Percentiles rank a stretch among this genome's conserved stretches.
These are phyloP conservation scores for Mentha longifolia DNA, from an alignment of 257 asterid species.

Conservation along the genomic window DNA sequence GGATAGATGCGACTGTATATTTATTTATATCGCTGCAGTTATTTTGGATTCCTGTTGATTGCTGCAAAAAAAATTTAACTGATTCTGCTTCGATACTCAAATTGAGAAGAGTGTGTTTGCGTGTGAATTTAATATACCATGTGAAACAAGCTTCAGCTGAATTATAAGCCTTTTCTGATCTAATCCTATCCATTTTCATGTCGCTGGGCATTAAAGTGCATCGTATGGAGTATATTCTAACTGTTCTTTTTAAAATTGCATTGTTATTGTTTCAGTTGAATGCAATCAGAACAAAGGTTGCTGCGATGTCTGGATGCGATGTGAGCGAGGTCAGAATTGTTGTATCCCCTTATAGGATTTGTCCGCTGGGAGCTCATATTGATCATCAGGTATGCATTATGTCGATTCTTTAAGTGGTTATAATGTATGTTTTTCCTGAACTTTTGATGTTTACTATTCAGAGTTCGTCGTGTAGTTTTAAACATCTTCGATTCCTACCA, in stretches of 20 bases:
- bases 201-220: background rate
- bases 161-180: conserved; percentile 8
- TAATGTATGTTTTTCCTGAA: conserved; percentile 8
- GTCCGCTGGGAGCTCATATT: conserved; percentile 97
- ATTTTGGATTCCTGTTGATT: background rate
- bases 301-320: conserved; percentile 64
- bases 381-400: conserved; percentile 81
- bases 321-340: conserved; percentile 69
- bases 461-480: conserved; percentile 17
- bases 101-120: conserved; percentile 4
- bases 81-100: conserved; percentile 10
- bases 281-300: conserved; percentile 61
- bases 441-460: background rate
- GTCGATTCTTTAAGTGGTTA: conserved; percentile 4
- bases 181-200: background rate
- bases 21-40: background rate
- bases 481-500: background rate
- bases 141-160: conserved; percentile 16
- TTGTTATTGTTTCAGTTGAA: conserved; percentile 60
- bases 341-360: conserved; percentile 89
- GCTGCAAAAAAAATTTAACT: background rate
- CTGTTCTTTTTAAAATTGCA: background rate
- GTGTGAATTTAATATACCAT: background rate
- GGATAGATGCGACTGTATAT: conserved; percentile 7
- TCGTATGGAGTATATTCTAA: background rate